These are phyloP conservation scores for Funneliformis caledonium DNA, from an alignment of 371 early-diverging fungal species.

Conservation along the genomic window DNA sequence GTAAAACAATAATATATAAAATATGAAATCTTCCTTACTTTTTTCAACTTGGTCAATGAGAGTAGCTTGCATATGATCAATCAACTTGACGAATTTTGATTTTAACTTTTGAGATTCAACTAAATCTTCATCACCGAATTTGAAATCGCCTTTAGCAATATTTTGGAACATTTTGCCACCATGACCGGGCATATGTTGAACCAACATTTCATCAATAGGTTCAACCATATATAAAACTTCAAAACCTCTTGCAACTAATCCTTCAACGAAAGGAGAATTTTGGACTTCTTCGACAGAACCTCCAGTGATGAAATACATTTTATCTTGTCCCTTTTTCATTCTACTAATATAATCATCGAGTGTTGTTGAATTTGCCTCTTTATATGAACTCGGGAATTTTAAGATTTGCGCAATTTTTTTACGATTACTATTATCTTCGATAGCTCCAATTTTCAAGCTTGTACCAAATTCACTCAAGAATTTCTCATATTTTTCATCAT, in stretches of 20 bases:
- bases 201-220: constrained; percentile 92
- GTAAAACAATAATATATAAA: constrained; percentile 78
- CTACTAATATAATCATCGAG: constrained; percentile 86
- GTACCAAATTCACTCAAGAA: constrained; percentile 80
- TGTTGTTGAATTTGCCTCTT: constrained; percentile 53
- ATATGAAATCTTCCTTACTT: constrained; percentile 59
- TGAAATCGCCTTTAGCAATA: constrained; percentile 83
- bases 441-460: constrained; percentile 83
- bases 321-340: constrained; percentile 87
- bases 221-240: constrained; percentile 91
- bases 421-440: constrained; percentile 72
- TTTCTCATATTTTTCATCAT: constrained; percentile 72
- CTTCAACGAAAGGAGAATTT: constrained; percentile 87
- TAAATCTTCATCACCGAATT: constrained; percentile 69
- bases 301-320: constrained; percentile 90
- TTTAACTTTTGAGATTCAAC: constrained; percentile 55
- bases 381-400: constrained; percentile 75
- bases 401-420: constrained; percentile 82
- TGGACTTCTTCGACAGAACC: constrained; percentile 69
- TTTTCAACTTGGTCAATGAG: constrained; percentile 77
- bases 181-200: constrained; percentile 72
- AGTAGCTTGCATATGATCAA: constrained; percentile 65
- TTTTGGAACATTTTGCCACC: constrained; percentile 82
- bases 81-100: constrained; percentile 66
- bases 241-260: constrained; percentile 81